Percentiles rank a stretch among this genome's conserved stretches.
Evolutionary conservation across 2,329 filamentous ascomycete species (phyloP).

Genomic region (Aspergillus sp.): DNA sequence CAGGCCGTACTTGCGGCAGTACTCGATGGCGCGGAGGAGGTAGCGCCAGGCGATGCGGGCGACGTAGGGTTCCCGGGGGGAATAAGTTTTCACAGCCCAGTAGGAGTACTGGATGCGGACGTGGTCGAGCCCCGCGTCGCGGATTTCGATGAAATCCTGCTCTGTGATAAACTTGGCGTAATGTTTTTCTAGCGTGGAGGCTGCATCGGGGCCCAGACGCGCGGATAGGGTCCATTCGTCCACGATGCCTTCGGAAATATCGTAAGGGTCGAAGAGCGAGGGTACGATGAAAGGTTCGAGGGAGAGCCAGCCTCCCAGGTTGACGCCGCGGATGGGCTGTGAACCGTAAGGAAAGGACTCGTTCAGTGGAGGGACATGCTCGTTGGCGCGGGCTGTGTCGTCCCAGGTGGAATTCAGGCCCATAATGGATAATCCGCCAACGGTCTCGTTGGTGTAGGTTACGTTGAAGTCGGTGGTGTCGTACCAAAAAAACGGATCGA

Average conservation of each 20-base stretch:
- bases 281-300: constrained; percentile 94
- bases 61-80: constrained; percentile 71
- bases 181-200: constrained; percentile 73
- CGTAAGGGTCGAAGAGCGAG: constrained; percentile 69
- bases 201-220: constrained; percentile 58
- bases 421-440: constrained; percentile 85
- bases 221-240: constrained; percentile 78
- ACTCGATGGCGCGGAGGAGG: constrained; percentile 85
- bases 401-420: constrained; percentile 80
- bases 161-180: constrained; percentile 85
- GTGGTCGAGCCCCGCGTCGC: constrained; percentile 82
- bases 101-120: constrained; percentile 94
- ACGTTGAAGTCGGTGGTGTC: constrained; percentile 87
- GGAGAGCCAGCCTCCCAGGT: constrained; percentile 87
- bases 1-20: constrained; percentile 82
- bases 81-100: constrained; percentile 74
- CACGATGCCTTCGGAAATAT: constrained; percentile 55
- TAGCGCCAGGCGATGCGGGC: constrained; percentile 86
- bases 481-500: constrained; percentile 88
- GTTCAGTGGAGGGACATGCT: constrained; percentile 68
- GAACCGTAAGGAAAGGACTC: constrained; percentile 70
- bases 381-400: constrained; percentile 69
- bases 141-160: constrained; percentile 74
- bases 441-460: constrained; percentile 77
- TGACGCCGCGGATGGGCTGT: constrained; percentile 78